Evolutionary conservation across 805 yeast species (phyloP), one percentile per base, ranked within the genome.

Genomic region (Cyberlindnera mississippiensis): DNA sequence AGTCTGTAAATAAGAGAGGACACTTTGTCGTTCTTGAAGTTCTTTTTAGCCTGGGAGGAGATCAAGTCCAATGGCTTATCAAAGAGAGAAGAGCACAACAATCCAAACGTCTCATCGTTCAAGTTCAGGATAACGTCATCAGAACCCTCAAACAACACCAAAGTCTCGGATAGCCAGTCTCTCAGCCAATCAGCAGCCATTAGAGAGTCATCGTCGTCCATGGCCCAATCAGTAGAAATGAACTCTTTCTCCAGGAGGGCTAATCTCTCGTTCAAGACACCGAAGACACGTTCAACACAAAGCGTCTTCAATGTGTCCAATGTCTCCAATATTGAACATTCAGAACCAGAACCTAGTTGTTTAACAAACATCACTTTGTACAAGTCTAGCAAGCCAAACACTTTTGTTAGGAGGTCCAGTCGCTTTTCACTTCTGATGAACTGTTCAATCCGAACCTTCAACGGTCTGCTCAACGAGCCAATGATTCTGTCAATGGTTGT

Each of bases 121-220:
- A 78, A 56, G 19, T 67, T 67, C 49, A 82, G 55, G 8, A 80
- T 38, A 10, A 52, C 22, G 15, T 37, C 27, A 3, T 24, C 35
- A 3, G 34, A 19, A 7, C 22, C 28, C 15, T 45, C 43, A 49
- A 66, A 71, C 2, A 86, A 61, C 1, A 78, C 77, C 42, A 82
- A 67, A 22, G 84, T 66, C 13, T 78, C 82, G 0, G 76, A 66
- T 36, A 83, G 71, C 50, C 82, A 79, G n/a, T 77, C 82, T 37
- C 75, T 67, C 17, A 85, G 64, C 89, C 95, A 90, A 45, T 85
- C 95, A 0, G 97, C 96, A 4, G 95, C 80, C 46, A 82, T 76
- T 17, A 85, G 65, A 46, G 86, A 86, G 22, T 72, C n/a, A n/a
- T n/a, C 72, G 38, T 67, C 57, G 34, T 58, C 59, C 14, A 72